Base-by-base conservation (phyloP, 441 rosid species). In the Bruguiera hainesii region DNA sequence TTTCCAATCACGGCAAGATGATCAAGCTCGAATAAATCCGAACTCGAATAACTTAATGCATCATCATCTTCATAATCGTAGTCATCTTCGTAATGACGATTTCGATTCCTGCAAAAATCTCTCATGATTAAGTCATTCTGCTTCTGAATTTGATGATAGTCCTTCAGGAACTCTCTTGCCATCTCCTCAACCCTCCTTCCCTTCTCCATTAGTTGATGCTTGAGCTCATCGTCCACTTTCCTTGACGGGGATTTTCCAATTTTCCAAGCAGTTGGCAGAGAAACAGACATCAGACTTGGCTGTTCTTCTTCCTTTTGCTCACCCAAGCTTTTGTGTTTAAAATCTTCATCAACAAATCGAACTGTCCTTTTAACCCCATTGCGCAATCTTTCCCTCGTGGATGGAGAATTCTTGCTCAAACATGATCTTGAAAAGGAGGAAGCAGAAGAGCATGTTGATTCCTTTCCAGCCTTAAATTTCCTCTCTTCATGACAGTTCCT, bases 1-100 rank as follows among this genome's bases (percentile, higher is more conserved):
- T 74, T 82, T 19, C 87, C 90, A 53, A 74, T 76, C 62, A 84
- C 81, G 1, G 79, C 37, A 7, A 78, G 87, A 81, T 86, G 80
- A 82, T 93, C 98, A 68, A 93, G 72, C 63, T 93, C 98, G 42
- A 93, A 93, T 7, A 90, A 78, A 78, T 93, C 98, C 0, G 98
- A 92, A 76, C 98, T 92, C 18, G 97, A 85, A 56, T 59, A 88
- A 64, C 98, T 90, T 29, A 81, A 87, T 19, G 75, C 90, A 64
- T 88, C 96, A 4, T 83, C 84, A 0, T 79, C 82, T 0, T 67
- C 71, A 0, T 69, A 70, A n/a, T 60, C 78, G 0, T 30, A 83
- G 0, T 73, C 84, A 0, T 70, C 78, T 0, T 72, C 73, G 2
- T 69, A 74, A 7, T 61, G 72, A 52, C 76, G 76, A 0, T 78